Evolutionary conservation across 148 eudicot genomes (phyloP), one percentile per base, ranked within the genome.

Genomic region (Polygonum maritimum): DNA sequence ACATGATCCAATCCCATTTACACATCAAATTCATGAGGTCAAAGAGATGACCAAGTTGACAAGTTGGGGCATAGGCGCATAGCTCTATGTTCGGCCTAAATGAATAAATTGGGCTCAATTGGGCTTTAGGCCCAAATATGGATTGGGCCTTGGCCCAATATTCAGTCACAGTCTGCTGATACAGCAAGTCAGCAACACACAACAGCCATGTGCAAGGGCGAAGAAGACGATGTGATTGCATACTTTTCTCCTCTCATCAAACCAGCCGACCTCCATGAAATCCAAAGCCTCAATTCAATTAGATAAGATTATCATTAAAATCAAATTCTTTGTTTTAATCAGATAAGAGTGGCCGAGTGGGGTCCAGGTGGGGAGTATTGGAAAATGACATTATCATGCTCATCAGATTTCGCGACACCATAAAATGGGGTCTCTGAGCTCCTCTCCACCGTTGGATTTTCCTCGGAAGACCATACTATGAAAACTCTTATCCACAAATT

Each of bases 211-310:
- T 33, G 69, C 18, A 31, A 12, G 18, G 39, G 39, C 69, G 69
- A 63, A 31, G 69, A 31, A 63, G 39, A 12, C 63, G 63, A 57
- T 26, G 33, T 57, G 12, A 22, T 63, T 12, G 39, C 13, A 2
- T 13, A 33, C 69, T 63, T 33, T 63, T 13, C 71, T 6, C 14
- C 44, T 5, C 44, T 19, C 41, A 65, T 65, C 71, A 65, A 18
- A 67, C 36, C 71, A n/a, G 16, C 44, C 67, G 70, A 63, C 71
- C 71, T 67, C 71, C 71, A 26, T 26, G 31, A 26, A 9, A 65
- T 67, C 71, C 71, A 67, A 26, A 26, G 3, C 15, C 45, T 36
- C 45, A 21, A 67, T 36, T 35, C 36, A 36, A 38, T 44, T 44
- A 41, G 71, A 67, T 67, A 67, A 67, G 71, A 67, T 67, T 33